phyloP scores from a whole-genome alignment of 345 rosid species.

The Pugionium dolabratum region DNA sequence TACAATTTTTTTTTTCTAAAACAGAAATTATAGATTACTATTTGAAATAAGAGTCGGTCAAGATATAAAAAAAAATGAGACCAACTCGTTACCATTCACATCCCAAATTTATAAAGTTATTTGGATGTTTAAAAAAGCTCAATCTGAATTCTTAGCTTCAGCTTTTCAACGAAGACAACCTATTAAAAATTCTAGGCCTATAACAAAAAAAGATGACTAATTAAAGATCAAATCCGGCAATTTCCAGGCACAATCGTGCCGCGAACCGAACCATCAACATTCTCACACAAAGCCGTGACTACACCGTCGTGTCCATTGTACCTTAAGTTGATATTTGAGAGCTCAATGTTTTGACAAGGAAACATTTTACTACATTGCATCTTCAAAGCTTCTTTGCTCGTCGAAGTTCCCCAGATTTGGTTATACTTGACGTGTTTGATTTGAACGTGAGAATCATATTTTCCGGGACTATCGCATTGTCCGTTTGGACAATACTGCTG shows the following conservation, averaged over 20 bases:
- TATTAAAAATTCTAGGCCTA: neutral
- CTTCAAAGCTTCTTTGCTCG: constrained; percentile 35
- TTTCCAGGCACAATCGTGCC: constrained; percentile 32
- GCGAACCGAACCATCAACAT: constrained; percentile 34
- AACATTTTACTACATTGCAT: constrained; percentile 39
- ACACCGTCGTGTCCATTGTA: constrained; percentile 20
- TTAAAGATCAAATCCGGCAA: constrained; percentile 22
- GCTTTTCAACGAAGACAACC: constrained; percentile 5
- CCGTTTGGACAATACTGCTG: constrained; percentile 40
- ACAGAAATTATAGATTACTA: neutral
- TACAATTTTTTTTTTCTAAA: neutral
- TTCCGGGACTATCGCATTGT: constrained; percentile 26
- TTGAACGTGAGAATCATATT: constrained; percentile 44
- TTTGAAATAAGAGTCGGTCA: neutral
- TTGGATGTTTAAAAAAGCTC: constrained; percentile 14
- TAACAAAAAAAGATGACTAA: neutral
- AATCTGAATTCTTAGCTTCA: neutral
- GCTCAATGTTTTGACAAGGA: constrained; percentile 40
- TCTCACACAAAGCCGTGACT: constrained; percentile 37
- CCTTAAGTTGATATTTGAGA: constrained; percentile 36
- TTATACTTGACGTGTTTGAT: constrained; percentile 35
- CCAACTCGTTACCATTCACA: constrained; percentile 22
- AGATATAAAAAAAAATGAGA: neutral
- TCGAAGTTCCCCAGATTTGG: constrained; percentile 47
- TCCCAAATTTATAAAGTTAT: constrained; percentile 16